Percentiles rank a stretch among this genome's conserved stretches.
Evolutionary conservation across 331 rosid species (phyloP).

Genomic region (Prunus yedoensis): DNA sequence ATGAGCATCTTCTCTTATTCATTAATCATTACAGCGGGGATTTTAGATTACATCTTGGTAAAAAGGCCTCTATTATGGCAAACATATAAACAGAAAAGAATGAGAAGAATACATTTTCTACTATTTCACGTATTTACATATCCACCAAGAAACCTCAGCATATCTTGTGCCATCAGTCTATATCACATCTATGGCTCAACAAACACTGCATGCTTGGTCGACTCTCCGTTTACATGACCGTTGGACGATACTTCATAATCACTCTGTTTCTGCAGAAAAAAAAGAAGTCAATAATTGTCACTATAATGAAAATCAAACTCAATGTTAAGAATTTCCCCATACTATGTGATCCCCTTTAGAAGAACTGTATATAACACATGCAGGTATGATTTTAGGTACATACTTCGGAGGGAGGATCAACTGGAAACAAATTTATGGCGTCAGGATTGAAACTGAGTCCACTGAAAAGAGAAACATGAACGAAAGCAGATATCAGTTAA

Average conservation of each 20-base stretch:
- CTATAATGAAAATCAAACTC: background rate
- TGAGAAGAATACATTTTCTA: slow-evolving; percentile 50
- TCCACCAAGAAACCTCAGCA: slow-evolving; percentile 27
- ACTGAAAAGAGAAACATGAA: slow-evolving; percentile 40
- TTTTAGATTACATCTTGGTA: slow-evolving; percentile 21
- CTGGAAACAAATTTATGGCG: slow-evolving; percentile 85
- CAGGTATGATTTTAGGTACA: slow-evolving; percentile 23
- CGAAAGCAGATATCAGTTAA: background rate
- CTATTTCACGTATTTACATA: slow-evolving; percentile 54
- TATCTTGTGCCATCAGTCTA: slow-evolving; percentile 9
- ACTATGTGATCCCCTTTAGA: background rate
- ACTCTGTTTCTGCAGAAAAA: slow-evolving; percentile 47
- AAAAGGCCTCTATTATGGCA: slow-evolving; percentile 38
- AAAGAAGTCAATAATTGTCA: background rate
- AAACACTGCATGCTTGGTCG: slow-evolving; percentile 55
- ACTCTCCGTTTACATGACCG: slow-evolving; percentile 48
- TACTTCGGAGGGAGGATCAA: slow-evolving; percentile 65
- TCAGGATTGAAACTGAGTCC: slow-evolving; percentile 67
- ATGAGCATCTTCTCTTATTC: slow-evolving; percentile 5
- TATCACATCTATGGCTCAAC: slow-evolving; percentile 50
- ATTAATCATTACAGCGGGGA: slow-evolving; percentile 47
- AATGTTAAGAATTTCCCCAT: background rate
- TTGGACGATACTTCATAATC: slow-evolving; percentile 28
- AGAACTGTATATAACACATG: background rate
- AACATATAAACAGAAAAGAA: slow-evolving; percentile 84